Base-by-base conservation (phyloP, 345 rosid species). In the Eucalyptus leucophloia region DNA sequence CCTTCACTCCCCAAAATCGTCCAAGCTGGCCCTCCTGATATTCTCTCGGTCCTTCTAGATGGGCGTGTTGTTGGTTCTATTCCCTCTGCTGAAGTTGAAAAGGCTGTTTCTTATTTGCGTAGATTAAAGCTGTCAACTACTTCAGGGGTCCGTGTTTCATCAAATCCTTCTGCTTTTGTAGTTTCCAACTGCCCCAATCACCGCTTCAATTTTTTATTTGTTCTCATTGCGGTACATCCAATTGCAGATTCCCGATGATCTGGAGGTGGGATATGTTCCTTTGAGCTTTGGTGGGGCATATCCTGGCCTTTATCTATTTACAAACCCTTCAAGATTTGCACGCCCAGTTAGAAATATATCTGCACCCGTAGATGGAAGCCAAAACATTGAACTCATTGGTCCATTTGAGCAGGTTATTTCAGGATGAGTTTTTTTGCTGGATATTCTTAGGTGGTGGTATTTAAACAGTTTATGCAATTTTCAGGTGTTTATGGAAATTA, bases 401-500 rank as follows among this genome's bases (percentile, higher is more conserved):
- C 99, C 99, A 67, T 97, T 98, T 92, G 99, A 98, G 92, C 99
- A 98, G 98, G 99, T 98, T 88, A 90, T 81, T 28, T 44, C 37
- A 60, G 90, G 51, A 67, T 56, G 10, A 83, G 30, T 72, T 9
- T 45, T 54, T 87, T 28, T 15, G 19, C 53, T 40, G 85, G 45
- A 34, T 83, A 62, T 30, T 26, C 53, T 89, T 34, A n/a, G 19
- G 19, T 24, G 24, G 37, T 50, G 34, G 30, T 87, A 69, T 51
- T 72, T 88, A 53, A 49, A n/a, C 44, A 40, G 77, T 60, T 17
- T 45, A 58, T 89, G 92, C 17, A 83, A 28, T 86, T 90, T 8
- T 87, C 92, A 98, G 99, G 99, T 98, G 65, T 98, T 94, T 89
- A 96, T 97, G 99, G 99, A 98, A 94, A 98, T 98, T 91, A 95